These are phyloP conservation scores for Trichoderma polysporum DNA, from an alignment of 2,329 filamentous ascomycete genomes.

Conservation along the genomic window DNA sequence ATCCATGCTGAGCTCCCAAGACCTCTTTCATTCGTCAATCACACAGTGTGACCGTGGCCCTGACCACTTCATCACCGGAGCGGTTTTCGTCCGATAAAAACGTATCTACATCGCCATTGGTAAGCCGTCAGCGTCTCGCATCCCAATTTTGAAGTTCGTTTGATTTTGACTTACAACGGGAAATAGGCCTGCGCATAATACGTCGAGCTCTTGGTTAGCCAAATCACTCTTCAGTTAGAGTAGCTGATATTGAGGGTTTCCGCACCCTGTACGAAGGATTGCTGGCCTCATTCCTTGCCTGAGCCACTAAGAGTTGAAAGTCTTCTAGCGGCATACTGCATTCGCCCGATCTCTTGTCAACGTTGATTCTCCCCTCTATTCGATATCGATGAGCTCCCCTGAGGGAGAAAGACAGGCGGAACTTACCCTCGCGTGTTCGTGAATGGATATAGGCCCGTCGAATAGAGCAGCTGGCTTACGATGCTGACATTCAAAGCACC, in stretches of 20 bases:
- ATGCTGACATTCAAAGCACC: conserved; percentile 55
- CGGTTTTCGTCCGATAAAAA: conserved; percentile 61
- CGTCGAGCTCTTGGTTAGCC: not conserved
- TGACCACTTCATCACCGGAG: not conserved
- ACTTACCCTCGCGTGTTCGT: conserved; percentile 49
- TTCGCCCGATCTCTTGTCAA: conserved; percentile 8
- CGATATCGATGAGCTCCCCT: not conserved
- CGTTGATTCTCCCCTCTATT: not conserved
- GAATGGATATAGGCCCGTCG: conserved; percentile 57
- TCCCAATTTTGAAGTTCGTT: not conserved
- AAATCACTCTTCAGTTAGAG: not conserved
- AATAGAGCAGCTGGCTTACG: conserved; percentile 53
- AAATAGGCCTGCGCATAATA: conserved; percentile 54
- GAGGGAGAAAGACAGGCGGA: not conserved
- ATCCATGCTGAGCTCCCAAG: not conserved
- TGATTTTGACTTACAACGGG: conserved; percentile 50
- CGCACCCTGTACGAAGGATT: conserved; percentile 56
- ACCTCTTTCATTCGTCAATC: not conserved
- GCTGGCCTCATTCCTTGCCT: conserved; percentile 54
- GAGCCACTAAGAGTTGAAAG: conserved; percentile 56
- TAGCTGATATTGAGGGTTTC: not conserved
- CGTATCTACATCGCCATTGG: conserved; percentile 46
- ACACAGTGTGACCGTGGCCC: not conserved
- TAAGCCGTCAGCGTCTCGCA: conserved; percentile 9
- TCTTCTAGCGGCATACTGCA: conserved; percentile 57